A percentile compares a stretch with the other conserved stretches of the same genome.
phyloP scores from a whole-genome alignment of 202 grass and related monocot species.

The Saccharum hybrid region DNA sequence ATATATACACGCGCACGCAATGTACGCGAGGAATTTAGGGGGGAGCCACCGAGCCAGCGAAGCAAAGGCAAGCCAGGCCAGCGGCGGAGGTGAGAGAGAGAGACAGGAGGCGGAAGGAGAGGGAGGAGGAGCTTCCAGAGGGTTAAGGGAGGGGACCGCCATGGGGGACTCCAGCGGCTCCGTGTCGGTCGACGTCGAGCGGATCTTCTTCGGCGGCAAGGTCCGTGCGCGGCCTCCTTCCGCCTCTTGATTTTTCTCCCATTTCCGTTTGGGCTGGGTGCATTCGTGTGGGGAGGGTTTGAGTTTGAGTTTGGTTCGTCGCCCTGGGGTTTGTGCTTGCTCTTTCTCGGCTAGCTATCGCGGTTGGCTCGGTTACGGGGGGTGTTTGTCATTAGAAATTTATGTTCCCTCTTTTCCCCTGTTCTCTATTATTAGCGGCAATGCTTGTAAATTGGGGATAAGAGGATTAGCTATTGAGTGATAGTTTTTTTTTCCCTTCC shows the following conservation, averaged over 20 bases:
- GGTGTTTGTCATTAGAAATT: conserved; percentile 35
- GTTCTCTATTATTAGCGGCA: conserved; percentile 35
- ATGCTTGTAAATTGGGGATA: conserved; percentile 31
- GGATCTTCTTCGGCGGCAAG: conserved; percentile 93
- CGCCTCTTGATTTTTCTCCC: neutral
- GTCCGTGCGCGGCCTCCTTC: conserved; percentile 44
- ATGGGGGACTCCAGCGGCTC: conserved; percentile 97
- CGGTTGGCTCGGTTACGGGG: neutral
- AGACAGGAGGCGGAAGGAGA: neutral
- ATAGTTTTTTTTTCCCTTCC: neutral
- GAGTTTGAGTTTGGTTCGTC: neutral
- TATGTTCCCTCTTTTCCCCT: conserved; percentile 4
- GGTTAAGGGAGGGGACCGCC: conserved; percentile 30
- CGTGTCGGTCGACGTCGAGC: conserved; percentile 86
- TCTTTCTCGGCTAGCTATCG: neutral
- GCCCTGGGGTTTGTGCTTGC: conserved; percentile 33
- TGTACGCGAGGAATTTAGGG: conserved; percentile 34
- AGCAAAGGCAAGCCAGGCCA: neutral
- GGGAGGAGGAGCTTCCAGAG: conserved; percentile 13
- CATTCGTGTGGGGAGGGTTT: conserved; percentile 12
- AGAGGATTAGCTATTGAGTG: neutral
- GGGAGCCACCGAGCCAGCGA: neutral
- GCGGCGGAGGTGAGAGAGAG: neutral
- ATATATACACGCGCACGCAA: conserved; percentile 44
- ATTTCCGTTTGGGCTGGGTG: neutral